Evolutionary conservation across 192 early-diverging fungal genomes (phyloP), one percentile per base, ranked within the genome.

Genomic region (Diversispora epigaea): DNA sequence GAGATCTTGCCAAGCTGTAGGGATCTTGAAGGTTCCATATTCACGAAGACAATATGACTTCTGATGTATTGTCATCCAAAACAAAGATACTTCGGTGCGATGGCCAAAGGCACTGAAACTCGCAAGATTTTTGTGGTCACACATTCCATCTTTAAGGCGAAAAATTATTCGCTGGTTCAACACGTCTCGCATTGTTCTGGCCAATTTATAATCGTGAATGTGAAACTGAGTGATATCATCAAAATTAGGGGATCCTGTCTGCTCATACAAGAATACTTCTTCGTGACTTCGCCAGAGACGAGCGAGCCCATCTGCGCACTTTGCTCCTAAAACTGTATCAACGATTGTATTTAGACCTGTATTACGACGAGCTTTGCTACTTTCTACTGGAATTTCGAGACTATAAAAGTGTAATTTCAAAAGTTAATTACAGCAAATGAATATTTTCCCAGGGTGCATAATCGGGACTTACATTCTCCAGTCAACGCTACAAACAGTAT

Each of bases 361-460:
- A 55, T 70, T 70, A 10, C 68, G 68, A 21, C 68, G 68, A 70
- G 6, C 12, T 70, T 70, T 70, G 47, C 68, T 70, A 70, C 68
- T 70, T 70, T 21, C 39, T 0, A 70, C 22, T 15, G 50, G 49
- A 50, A 70, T 32, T 25, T 70, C 68, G 8, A 70, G 68, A 52
- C 50, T 70, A 55, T 55, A 12, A 68, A 22, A 6, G 4, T 6
- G 47, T 68, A 68, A 68, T 50, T 65, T 14, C 32, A 15, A 44
- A 47, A 9, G 10, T 61, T 61, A 66, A 46, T 47, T 15, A 66
- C 6, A 32, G 22, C 47, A 54, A 70, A 55, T 70, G 39, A 54
- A 70, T 70, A 61, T 7, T 70, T 70, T 70, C 6, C 49, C 49
- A 7, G 43, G 39, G 22, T 70, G 32, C n/a, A 70, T 55, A 55